A percentile compares a stretch with the other conserved stretches of the same genome.
phyloP scores from a whole-genome alignment of 208 protist species.

The Leishmania aethiopica region DNA sequence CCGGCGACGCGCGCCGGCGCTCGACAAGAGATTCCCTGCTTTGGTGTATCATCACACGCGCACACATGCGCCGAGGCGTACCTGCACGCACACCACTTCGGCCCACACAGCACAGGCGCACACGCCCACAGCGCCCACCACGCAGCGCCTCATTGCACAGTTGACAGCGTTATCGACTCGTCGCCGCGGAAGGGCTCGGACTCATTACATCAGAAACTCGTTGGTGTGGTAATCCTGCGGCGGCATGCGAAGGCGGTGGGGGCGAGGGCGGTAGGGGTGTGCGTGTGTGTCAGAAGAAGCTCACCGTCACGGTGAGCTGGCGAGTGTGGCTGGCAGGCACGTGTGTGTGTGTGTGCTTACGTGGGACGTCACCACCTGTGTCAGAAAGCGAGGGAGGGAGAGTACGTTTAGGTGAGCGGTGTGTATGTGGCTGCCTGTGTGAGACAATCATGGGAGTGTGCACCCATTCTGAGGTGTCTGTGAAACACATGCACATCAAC shows the following conservation, averaged over 20 bases:
- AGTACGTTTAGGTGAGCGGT: too few relatives aligned
- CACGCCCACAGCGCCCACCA: too few relatives aligned
- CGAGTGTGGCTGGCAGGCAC: background rate
- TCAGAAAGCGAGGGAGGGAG: too few relatives aligned
- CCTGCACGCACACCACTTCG: background rate
- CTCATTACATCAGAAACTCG: conserved; percentile 34
- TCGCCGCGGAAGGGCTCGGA: conserved; percentile 9
- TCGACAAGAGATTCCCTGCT: conserved; percentile 53
- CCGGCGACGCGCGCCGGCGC: conserved; percentile 17
- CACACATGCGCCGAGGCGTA: background rate
- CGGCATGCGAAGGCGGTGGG: background rate
- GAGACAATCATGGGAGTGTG: too few relatives aligned
- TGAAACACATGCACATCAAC: too few relatives aligned
- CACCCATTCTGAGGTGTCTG: too few relatives aligned
- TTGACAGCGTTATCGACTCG: conserved; percentile 7
- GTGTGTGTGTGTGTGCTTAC: background rate
- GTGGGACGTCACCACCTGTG: background rate
- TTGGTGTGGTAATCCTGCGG: conserved; percentile 12
- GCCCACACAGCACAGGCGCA: background rate
- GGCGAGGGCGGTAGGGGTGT: background rate
- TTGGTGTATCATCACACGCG: conserved; percentile 35
- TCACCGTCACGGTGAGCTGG: background rate
- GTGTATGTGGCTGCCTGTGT: too few relatives aligned
- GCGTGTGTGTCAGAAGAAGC: background rate
- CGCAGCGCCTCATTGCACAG: background rate